Percentiles rank a stretch among this genome's conserved stretches.
These are phyloP conservation scores for Septoria linicola DNA, from an alignment of 2,329 filamentous ascomycete species.

Conservation along the genomic window DNA sequence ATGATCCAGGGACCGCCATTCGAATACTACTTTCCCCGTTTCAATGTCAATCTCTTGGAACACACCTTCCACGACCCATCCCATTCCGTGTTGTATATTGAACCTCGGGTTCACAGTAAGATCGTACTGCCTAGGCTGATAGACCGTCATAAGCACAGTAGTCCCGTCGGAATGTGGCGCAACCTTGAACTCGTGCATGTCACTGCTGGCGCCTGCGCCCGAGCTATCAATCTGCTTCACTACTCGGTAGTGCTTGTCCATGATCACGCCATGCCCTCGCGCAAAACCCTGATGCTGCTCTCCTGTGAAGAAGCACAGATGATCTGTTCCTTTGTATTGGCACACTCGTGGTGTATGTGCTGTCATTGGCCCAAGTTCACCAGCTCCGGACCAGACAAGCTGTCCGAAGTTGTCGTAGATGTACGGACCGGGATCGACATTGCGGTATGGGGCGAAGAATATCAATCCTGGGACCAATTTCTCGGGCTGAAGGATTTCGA, in stretches of 20 bases:
- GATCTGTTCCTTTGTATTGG: conserved; percentile 48
- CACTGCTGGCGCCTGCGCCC: conserved; percentile 44
- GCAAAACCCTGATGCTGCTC: conserved; percentile 54
- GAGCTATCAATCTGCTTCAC: conserved; percentile 48
- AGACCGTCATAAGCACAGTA: conserved; percentile 41
- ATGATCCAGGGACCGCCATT: conserved; percentile 60
- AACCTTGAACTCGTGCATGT: conserved; percentile 55
- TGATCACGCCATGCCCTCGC: conserved; percentile 53
- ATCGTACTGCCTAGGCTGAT: conserved; percentile 46
- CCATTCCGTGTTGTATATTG: conserved; percentile 44
- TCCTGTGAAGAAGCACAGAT: conserved; percentile 55
- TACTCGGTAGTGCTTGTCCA: conserved; percentile 52
- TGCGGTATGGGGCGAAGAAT: conserved; percentile 52
- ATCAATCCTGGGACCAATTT: conserved; percentile 50
- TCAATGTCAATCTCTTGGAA: conserved; percentile 58
- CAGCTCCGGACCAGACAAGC: conserved; percentile 53
- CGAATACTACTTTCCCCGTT: conserved; percentile 57
- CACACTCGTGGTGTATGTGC: conserved; percentile 52
- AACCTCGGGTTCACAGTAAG: conserved; percentile 43
- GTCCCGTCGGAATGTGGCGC: conserved; percentile 46
- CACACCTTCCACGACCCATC: conserved; percentile 54
- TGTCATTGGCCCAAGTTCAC: conserved; percentile 50
- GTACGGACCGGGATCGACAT: conserved; percentile 51
- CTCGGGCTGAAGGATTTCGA: conserved; percentile 37
- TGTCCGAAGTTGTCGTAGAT: conserved; percentile 54